phyloP scores from a whole-genome alignment of 2,329 filamentous ascomycete species.

The Alternaria metachromatica region DNA sequence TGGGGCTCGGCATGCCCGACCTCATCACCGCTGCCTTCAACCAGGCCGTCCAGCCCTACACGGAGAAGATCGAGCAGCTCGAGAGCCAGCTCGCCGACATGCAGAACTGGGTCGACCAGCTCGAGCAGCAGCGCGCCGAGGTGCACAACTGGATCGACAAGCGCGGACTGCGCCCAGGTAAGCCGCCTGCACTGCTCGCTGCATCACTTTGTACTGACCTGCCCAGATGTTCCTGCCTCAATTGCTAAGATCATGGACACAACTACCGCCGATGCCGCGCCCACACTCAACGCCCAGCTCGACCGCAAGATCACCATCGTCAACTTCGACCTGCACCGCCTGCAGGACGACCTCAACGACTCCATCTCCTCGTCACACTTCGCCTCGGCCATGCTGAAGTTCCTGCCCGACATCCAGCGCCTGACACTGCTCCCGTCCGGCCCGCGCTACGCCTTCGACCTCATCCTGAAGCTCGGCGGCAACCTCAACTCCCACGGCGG shows the following conservation, averaged over 20 bases:
- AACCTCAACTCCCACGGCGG: conserved; percentile 63
- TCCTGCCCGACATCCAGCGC: conserved; percentile 61
- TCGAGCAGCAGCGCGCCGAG: conserved; percentile 59
- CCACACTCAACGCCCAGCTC: conserved; percentile 62
- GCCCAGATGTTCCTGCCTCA: conserved; percentile 58
- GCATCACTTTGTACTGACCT: conserved; percentile 17
- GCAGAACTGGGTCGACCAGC: conserved; percentile 57
- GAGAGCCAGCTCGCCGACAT: conserved; percentile 60
- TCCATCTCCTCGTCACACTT: conserved; percentile 61
- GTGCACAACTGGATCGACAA: conserved; percentile 64
- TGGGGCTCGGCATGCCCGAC: conserved; percentile 56
- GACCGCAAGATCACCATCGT: conserved; percentile 65
- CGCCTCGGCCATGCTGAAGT: conserved; percentile 61
- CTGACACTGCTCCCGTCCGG: conserved; percentile 57
- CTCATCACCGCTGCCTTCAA: conserved; percentile 61
- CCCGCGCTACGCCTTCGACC: conserved; percentile 59
- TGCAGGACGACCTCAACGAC: conserved; percentile 63
- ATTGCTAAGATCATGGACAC: conserved; percentile 62
- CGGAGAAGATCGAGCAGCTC: conserved; percentile 60
- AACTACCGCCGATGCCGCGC: conserved; percentile 56
- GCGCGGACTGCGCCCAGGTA: conserved; percentile 60
- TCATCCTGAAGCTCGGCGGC: conserved; percentile 62
- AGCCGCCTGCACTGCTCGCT: conserved; percentile 14
- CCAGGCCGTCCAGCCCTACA: conserved; percentile 59
- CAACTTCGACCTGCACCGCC: conserved; percentile 63